Base-by-base conservation (phyloP, 2,329 filamentous ascomycete genomes). In the Akanthomyces uredinophilus region DNA sequence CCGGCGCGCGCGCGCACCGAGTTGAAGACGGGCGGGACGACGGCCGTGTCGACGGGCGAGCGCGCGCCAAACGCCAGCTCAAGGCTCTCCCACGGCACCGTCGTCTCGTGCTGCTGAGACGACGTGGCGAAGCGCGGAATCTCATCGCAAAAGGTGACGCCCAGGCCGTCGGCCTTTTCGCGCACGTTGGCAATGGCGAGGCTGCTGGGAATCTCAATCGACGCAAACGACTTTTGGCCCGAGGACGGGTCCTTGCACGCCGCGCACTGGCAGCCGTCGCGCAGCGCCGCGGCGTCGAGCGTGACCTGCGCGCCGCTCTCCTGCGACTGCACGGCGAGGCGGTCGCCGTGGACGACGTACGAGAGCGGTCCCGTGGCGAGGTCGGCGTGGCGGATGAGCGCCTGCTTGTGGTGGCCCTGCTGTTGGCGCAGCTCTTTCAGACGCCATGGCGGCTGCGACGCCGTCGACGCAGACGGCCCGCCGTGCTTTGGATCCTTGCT, bases 121-220 rank as follows among this genome's bases (percentile, higher is more conserved):
- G 32, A 35, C 16, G 64, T 63, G 3, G 64, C 65, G 24, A 71
- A 70, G 18, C 70, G 70, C 5, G 72, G 66, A 58, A 79, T 75
- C 63, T 84, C 81, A 55, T 75, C 69, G 6, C 73, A 68, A 86
- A 91, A 95, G n/a, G 75, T 70, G 8, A 94, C 73, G 22, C 79
- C 75, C 14, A 91, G 73, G 1, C 75, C 74, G 20, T 79, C 74
- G 0, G 75, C 67, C 18, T 67, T 66, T 1, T 72, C 57, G 2
- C 68, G 65, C 35, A 76, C 74, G 2, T 65, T 35, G 4, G 67
- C 63, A 22, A 80, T 70, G 14, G 65, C 55, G 32, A 79, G 74
- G 13, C 68, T 53, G 1, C 65, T 27, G 6, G 74, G 73, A 5
- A 83, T 72, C 37, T 79, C 75, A 32, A 73, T 72, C 4, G 77